Evolutionary conservation across 441 rosid genomes (phyloP), one percentile per base, ranked within the genome.

Genomic region (Oxalis stricta): DNA sequence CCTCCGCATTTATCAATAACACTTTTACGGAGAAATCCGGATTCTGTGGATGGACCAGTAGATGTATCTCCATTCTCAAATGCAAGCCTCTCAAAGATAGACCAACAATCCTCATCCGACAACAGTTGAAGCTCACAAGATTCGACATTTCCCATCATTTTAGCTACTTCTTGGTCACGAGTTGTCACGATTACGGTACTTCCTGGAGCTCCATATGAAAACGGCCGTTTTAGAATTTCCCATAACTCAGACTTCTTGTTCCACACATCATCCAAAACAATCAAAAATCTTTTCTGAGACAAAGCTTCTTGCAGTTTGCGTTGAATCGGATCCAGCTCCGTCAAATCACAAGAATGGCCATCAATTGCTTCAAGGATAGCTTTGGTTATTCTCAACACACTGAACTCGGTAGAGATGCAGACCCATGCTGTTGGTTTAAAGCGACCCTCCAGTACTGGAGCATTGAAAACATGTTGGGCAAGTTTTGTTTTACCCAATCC

Each of bases 261-360:
- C 59, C 55, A 60, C 0, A 58, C 28, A 23, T 59, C 65, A 30
- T 64, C 69, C 10, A 58, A 26, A 37, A 64, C 50, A 10, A 58
- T 4, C 9, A 53, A 32, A 34, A 58, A 39, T 11, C 30, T 64
- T 31, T 48, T 48, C 8, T 37, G 19, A 0, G 1, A 1, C n/a
- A 64, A 15, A 1, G 4, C 2, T 6, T 33, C 11, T 18, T 12
- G 43, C 28, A 64, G 15, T 7, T 31, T 6, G 3, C 0, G 15
- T 4, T 48, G 54, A 17, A 55, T 41, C 4, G 0, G 16, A 33
- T 39, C 13, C 7, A 58, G 14, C 6, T 53, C 36, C 0, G 16
- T 2, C 0, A 0, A 2, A 2, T 38, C 41, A 18, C 5, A 10
- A 3, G 4, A 3, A 0, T 7, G 14, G 7, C 0, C 0, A 38